A percentile compares a stretch with the other conserved stretches of the same genome.
Evolutionary conservation across 352 stramenopile genomes (phyloP).

Genomic region (Phytophthora sp.): DNA sequence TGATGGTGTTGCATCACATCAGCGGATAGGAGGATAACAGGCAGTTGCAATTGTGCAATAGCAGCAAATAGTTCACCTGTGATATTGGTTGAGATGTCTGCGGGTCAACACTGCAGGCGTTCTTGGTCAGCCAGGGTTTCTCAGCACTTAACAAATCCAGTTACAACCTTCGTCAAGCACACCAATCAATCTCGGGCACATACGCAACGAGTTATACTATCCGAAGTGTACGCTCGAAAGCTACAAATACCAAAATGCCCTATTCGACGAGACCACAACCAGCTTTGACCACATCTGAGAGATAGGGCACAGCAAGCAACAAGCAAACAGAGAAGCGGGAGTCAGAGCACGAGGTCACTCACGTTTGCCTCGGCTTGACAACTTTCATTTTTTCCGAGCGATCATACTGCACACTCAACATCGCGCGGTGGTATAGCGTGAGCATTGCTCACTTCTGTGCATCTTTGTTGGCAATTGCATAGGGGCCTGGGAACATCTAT

Average conservation of each 20-base stretch:
- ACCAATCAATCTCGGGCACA: too few relatives aligned
- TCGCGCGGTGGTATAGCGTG: too few relatives aligned
- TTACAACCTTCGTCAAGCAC: too few relatives aligned
- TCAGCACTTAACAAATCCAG: too few relatives aligned
- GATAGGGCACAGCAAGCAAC: background rate
- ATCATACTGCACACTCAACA: conserved; percentile 2
- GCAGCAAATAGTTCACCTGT: conserved; percentile 11
- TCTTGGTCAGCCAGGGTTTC: too few relatives aligned
- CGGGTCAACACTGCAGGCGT: too few relatives aligned
- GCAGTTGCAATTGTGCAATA: conserved; percentile 10
- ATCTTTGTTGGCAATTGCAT: background rate
- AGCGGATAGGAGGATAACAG: conserved; percentile 16
- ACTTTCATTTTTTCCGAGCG: conserved; percentile 12
- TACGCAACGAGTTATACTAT: too few relatives aligned
- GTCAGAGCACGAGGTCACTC: background rate
- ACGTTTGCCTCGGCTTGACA: conserved; percentile 7
- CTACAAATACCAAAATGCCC: too few relatives aligned
- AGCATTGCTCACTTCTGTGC: background rate
- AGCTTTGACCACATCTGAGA: too few relatives aligned
- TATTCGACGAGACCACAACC: too few relatives aligned
- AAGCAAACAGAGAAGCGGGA: background rate
- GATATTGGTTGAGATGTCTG: too few relatives aligned
- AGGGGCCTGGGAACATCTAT: conserved; percentile 18
- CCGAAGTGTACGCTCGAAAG: too few relatives aligned
- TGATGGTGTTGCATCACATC: conserved; percentile 5